A percentile compares a stretch with the other conserved stretches of the same genome.
Evolutionary conservation across 176 grass and related monocot species (phyloP).

Genomic region (Guadua angustifolia): DNA sequence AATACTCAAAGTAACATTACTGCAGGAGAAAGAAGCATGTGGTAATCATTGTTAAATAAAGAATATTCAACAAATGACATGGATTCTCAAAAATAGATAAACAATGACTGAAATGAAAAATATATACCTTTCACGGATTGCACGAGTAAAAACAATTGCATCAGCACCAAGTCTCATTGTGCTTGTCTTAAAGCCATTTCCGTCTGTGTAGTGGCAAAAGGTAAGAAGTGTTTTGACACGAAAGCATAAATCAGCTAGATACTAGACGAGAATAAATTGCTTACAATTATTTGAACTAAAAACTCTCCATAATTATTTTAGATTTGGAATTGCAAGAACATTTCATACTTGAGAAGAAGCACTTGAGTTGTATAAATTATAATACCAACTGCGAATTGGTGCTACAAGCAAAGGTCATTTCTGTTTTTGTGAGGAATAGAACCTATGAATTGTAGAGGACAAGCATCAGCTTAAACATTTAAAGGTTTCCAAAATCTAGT

Average conservation of each 20-base stretch:
- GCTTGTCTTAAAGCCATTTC: slow-evolving; percentile 99
- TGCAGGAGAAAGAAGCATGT: slow-evolving; percentile 47
- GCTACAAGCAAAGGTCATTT: neutral
- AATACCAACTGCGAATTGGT: slow-evolving; percentile 4
- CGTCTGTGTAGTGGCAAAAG: slow-evolving; percentile 59
- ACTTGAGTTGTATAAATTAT: slow-evolving; percentile 1
- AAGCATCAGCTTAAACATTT: neutral
- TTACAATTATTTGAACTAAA: slow-evolving; percentile 3
- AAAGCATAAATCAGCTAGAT: slow-evolving; percentile 14
- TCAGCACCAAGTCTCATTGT: slow-evolving; percentile 98
- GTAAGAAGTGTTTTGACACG: neutral
- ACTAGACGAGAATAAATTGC: neutral
- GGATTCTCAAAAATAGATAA: slow-evolving; percentile 21
- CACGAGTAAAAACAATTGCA: slow-evolving; percentile 80
- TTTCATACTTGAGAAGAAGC: slow-evolving; percentile 21
- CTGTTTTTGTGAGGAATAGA: slow-evolving; percentile 13
- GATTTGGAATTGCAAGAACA: neutral
- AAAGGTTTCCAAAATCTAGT: slow-evolving; percentile 15
- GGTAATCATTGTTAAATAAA: slow-evolving; percentile 16
- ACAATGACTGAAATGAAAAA: slow-evolving; percentile 20
- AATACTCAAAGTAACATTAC: slow-evolving; percentile 77
- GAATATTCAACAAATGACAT: slow-evolving; percentile 6
- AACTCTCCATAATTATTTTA: slow-evolving; percentile 7
- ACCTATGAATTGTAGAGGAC: neutral
- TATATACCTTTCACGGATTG: slow-evolving; percentile 67